A percentile compares a stretch with the other conserved stretches of the same genome.
Evolutionary conservation across 2,329 filamentous ascomycete species (phyloP).

Genomic region (Paraphoma chrysanthemicola): DNA sequence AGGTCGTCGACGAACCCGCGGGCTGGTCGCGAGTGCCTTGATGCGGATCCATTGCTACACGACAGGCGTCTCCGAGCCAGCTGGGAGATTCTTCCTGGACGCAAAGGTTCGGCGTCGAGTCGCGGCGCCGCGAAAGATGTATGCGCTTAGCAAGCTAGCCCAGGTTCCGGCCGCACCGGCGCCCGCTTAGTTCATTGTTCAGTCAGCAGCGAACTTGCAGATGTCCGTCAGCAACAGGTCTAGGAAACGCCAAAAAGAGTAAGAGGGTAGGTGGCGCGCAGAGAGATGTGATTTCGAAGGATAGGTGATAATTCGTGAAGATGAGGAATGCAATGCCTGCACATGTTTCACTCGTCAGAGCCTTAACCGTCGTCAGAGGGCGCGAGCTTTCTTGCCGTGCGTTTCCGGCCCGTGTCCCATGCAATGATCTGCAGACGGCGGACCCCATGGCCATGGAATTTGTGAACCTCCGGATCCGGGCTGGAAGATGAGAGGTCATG

Average conservation of each 20-base stretch:
- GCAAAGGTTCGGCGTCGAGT: background rate
- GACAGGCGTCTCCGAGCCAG: constrained; percentile 3
- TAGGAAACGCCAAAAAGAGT: constrained; percentile 2
- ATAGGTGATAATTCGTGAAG: background rate
- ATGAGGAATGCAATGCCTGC: background rate
- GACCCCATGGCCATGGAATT: background rate
- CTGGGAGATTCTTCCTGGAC: constrained; percentile 2
- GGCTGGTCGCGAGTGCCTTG: constrained; percentile 13
- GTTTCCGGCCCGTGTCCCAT: background rate
- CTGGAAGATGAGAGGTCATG: background rate
- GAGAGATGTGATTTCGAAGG: constrained; percentile 1
- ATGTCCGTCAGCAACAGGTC: constrained; percentile 5
- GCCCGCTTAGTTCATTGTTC: constrained; percentile 19
- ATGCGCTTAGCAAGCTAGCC: constrained; percentile 17
- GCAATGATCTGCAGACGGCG: background rate
- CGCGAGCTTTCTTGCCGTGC: background rate
- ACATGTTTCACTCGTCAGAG: background rate
- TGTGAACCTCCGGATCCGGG: background rate
- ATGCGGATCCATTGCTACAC: constrained; percentile 18
- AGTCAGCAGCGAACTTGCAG: constrained; percentile 18
- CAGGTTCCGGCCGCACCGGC: constrained; percentile 22
- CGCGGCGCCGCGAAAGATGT: constrained; percentile 15
- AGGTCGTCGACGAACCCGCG: constrained; percentile 21
- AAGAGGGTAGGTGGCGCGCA: constrained; percentile 8
- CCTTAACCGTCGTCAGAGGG: background rate